Evolutionary conservation across 768 basidiomycete species (phyloP).

Genomic region (Tulasnella sp.): DNA sequence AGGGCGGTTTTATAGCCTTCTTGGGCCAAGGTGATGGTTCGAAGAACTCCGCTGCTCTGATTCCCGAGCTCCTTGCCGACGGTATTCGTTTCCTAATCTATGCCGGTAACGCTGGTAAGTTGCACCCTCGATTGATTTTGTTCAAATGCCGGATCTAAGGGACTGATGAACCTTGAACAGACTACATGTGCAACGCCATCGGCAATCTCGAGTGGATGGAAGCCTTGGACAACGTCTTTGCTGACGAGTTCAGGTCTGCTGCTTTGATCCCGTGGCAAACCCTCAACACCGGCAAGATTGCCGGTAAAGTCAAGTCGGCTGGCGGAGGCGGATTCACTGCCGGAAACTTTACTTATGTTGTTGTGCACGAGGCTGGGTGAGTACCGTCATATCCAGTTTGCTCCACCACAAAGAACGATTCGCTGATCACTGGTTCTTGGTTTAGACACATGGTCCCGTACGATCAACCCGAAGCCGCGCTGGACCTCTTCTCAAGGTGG

Average conservation of each 20-base stretch:
- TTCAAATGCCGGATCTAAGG: background rate
- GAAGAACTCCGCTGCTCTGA: conserved; percentile 76
- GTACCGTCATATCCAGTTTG: conserved; percentile 43
- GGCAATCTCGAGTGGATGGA: conserved; percentile 81
- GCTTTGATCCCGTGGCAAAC: conserved; percentile 58
- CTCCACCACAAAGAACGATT: background rate
- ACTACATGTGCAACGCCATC: conserved; percentile 88
- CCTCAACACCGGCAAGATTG: conserved; percentile 54
- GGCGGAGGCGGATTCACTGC: conserved; percentile 66
- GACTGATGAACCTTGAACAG: conserved; percentile 44
- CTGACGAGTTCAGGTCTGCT: conserved; percentile 33
- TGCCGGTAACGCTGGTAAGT: conserved; percentile 63
- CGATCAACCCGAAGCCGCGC: conserved; percentile 85
- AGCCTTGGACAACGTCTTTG: conserved; percentile 62
- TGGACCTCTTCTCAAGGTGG: conserved; percentile 53
- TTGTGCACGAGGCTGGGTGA: conserved; percentile 78
- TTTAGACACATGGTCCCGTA: conserved; percentile 85
- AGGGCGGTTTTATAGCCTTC: conserved; percentile 37
- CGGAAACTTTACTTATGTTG: conserved; percentile 85
- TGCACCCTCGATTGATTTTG: background rate
- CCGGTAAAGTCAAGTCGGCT: conserved; percentile 71
- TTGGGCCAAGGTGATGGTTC: conserved; percentile 79
- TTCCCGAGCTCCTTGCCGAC: conserved; percentile 79
- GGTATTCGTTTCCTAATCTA: conserved; percentile 88
- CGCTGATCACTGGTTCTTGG: conserved; percentile 28